phyloP scores from a whole-genome alignment of 805 yeast species.

The Komagataella populi region DNA sequence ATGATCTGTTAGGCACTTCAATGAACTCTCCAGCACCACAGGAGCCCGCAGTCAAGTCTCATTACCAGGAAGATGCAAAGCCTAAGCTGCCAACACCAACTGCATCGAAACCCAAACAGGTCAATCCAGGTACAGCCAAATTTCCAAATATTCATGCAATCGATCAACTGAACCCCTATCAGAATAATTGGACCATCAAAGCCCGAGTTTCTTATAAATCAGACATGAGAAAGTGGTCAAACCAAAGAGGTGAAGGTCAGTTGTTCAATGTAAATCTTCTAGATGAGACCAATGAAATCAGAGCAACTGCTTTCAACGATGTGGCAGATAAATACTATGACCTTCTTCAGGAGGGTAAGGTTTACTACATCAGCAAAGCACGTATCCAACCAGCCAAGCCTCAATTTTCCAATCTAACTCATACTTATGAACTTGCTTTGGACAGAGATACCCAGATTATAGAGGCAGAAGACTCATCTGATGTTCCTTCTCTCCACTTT shows the following conservation, averaged over 20 bases:
- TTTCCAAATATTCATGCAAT: slow-evolving; percentile 49
- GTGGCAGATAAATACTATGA: slow-evolving; percentile 70
- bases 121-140: slow-evolving; percentile 6
- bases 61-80: slow-evolving; percentile 4
- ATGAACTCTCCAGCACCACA: slow-evolving; percentile 1
- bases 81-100: slow-evolving; percentile 9
- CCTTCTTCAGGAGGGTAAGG: slow-evolving; percentile 75
- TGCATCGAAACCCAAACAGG: slow-evolving; percentile 10
- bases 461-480: slow-evolving; percentile 41
- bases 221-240: slow-evolving; percentile 80
- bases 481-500: slow-evolving; percentile 71
- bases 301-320: slow-evolving; percentile 90
- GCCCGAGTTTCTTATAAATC: slow-evolving; percentile 85
- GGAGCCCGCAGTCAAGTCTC: slow-evolving; percentile 1
- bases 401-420: slow-evolving; percentile 69
- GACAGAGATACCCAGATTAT: slow-evolving; percentile 69
- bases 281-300: slow-evolving; percentile 92
- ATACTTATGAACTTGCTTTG: slow-evolving; percentile 78
- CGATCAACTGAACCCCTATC: slow-evolving; percentile 85
- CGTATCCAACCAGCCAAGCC: slow-evolving; percentile 75
- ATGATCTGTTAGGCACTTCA: slow-evolving; percentile 7
- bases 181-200: slow-evolving; percentile 81
- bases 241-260: slow-evolving; percentile 79
- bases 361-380: slow-evolving; percentile 72
- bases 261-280: slow-evolving; percentile 77